These are phyloP conservation scores for Beta lomatogona DNA, from an alignment of 179 eudicot genomes.

Conservation along the genomic window DNA sequence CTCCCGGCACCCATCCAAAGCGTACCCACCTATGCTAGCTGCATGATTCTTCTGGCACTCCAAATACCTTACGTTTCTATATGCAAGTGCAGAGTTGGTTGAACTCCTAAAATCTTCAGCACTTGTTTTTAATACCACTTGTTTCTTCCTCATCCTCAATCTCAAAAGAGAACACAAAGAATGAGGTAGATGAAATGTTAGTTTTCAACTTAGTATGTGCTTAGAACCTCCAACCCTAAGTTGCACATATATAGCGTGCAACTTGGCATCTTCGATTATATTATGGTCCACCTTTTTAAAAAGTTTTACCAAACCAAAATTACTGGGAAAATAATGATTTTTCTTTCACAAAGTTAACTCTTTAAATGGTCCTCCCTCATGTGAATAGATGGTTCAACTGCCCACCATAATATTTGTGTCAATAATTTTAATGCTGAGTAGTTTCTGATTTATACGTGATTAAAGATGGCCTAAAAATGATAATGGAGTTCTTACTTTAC, in stretches of 20 bases:
- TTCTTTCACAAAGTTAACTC: background rate
- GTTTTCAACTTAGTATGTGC: background rate
- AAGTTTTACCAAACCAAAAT: background rate
- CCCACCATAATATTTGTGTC: background rate
- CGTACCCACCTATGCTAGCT: slow-evolving; percentile 62
- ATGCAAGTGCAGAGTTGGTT: background rate
- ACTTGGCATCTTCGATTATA: slow-evolving; percentile 1
- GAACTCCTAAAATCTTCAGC: background rate
- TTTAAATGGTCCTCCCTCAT: background rate
- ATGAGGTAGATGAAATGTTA: no score
- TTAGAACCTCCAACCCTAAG: background rate
- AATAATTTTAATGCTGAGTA: background rate
- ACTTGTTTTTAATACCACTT: background rate
- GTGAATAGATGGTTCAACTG: slow-evolving; percentile 4
- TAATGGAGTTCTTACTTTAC: background rate
- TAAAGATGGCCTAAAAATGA: slow-evolving; percentile 1
- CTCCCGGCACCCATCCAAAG: slow-evolving; percentile 73
- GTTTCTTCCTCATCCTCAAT: slow-evolving; percentile 13
- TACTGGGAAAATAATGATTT: background rate
- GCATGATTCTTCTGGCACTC: slow-evolving; percentile 82
- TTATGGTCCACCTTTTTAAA: slow-evolving; percentile 4
- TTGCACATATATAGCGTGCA: slow-evolving; percentile 1
- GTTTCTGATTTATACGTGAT: background rate
- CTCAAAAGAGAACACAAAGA: no score
- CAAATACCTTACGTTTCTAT: slow-evolving; percentile 13